phyloP scores from a whole-genome alignment of 495 filamentous ascomycete species.

The Cercophora sp. region DNA sequence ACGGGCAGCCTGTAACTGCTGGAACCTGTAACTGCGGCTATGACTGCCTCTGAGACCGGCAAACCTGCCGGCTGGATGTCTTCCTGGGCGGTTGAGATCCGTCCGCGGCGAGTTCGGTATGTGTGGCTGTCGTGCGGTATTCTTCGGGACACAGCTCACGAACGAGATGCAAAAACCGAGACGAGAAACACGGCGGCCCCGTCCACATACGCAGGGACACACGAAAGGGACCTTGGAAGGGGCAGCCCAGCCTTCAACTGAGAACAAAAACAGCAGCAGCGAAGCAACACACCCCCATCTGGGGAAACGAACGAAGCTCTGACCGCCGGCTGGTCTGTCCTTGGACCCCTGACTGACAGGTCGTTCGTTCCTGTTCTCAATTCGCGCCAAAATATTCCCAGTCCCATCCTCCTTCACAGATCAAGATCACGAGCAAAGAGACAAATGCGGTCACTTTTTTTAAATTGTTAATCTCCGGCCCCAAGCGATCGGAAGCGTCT shows the following conservation, averaged over 20 bases:
- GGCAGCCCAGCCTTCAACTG: too few relatives aligned
- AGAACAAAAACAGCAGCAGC: neutral
- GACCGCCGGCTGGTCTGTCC: conserved; percentile 11
- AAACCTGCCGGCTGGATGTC: conserved; percentile 13
- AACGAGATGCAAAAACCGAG: conserved; percentile 11
- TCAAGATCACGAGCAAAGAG: neutral
- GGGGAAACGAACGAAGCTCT: conserved; percentile 5
- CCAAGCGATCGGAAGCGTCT: neutral
- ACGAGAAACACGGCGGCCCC: conserved; percentile 10
- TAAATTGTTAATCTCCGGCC: conserved; percentile 9
- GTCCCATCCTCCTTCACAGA: too few relatives aligned
- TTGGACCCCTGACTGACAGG: conserved; percentile 4
- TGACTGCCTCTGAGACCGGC: conserved; percentile 16
- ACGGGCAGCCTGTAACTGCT: conserved; percentile 3
- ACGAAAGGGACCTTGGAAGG: too few relatives aligned
- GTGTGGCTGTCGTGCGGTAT: too few relatives aligned
- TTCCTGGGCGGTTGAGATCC: neutral
- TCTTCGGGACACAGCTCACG: too few relatives aligned
- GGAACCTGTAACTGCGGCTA: conserved; percentile 5
- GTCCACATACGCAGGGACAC: too few relatives aligned
- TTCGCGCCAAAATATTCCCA: too few relatives aligned
- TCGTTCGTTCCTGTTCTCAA: neutral
- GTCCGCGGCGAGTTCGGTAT: too few relatives aligned
- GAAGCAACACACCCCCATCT: neutral
- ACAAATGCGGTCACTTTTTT: neutral